Base-by-base conservation (phyloP, 1,284 basidiomycete genomes). In the Microbotryum violaceum region DNA sequence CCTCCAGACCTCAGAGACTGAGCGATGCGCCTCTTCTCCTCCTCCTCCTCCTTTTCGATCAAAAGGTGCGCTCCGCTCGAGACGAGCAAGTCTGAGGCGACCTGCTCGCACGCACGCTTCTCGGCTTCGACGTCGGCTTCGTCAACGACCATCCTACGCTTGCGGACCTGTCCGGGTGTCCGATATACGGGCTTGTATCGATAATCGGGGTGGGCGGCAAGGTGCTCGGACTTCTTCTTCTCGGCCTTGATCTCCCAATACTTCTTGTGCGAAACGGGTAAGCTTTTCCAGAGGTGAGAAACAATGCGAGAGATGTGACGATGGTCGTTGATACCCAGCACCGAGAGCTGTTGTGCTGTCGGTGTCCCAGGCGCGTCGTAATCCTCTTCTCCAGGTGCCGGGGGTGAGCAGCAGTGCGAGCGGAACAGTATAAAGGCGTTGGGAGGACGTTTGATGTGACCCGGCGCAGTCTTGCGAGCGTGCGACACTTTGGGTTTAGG, bases 391-490 rank as follows among this genome's bases (percentile, higher is more conserved):
- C 56, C 25, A 4, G 56, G 87, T 4, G 83, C 83, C 72, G 86
- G 82, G 58, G 84, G 83, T 50, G 83, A 81, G 70, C 91, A 89
- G 73, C 91, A 91, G 57, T 89, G 87, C 42, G 88, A 89, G 64
- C 92, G 83, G 77, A 92, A 96, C 74, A 96, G 84, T 71, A 96
- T 94, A 78, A 94, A 96, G 53, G 92, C 91, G 76, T 96, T 96
- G 37, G 90, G 87, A 0, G 91, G 91, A 42, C 91, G 84, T 53
- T 91, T 90, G 74, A 93, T 89, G 75, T 93, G 87, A 27, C 78
- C 79, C 0, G 85, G 64, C 3, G 65, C 58, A 1, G 56, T 58
- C 56, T 68, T 70, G 48, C 65, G 61, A 12, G 65, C 61, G 58
- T 68, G 64, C n/a, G 66, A 62, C 14, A 27, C 27, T 48, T 44